A percentile compares a stretch with the other conserved stretches of the same genome.
These are phyloP conservation scores for Corrigiola litoralis DNA, from an alignment of 179 eudicot species.

Conservation along the genomic window DNA sequence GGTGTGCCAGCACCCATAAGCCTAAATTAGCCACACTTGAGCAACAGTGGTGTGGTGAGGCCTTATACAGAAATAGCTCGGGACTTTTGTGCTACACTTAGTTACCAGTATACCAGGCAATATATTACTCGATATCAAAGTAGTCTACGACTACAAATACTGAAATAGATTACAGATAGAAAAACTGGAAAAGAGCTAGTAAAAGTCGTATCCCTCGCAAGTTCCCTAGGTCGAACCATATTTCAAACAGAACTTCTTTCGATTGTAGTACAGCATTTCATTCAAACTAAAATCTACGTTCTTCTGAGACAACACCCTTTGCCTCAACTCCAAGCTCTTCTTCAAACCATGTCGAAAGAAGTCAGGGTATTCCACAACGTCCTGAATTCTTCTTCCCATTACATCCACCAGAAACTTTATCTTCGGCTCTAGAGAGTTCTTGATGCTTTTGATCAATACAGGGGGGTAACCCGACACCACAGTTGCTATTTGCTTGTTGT, in stretches of 20 bases:
- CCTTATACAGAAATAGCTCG: too few species aligned
- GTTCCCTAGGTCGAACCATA: constrained; percentile 41
- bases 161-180: neutral
- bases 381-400: constrained; percentile 76
- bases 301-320: constrained; percentile 59
- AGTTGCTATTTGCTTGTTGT: constrained; percentile 51
- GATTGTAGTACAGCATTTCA: constrained; percentile 84
- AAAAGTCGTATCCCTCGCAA: neutral
- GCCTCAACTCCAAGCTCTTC: constrained; percentile 75
- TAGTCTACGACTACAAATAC: constrained; percentile 3
- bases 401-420: constrained; percentile 73
- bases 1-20: too few species aligned
- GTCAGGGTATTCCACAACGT: constrained; percentile 75
- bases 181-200: neutral
- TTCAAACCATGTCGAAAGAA: constrained; percentile 78
- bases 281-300: constrained; percentile 65
- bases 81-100: too few species aligned
- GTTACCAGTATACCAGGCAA: neutral
- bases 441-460: constrained; percentile 78
- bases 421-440: constrained; percentile 85
- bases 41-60: too few species aligned
- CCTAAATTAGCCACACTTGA: too few species aligned
- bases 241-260: constrained; percentile 72
- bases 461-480: constrained; percentile 85
- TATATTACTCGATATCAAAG: neutral